Evolutionary conservation across 371 early-diverging fungal genomes (phyloP), one percentile per base, ranked within the genome.

Genomic region (Haplosporangium sp.): DNA sequence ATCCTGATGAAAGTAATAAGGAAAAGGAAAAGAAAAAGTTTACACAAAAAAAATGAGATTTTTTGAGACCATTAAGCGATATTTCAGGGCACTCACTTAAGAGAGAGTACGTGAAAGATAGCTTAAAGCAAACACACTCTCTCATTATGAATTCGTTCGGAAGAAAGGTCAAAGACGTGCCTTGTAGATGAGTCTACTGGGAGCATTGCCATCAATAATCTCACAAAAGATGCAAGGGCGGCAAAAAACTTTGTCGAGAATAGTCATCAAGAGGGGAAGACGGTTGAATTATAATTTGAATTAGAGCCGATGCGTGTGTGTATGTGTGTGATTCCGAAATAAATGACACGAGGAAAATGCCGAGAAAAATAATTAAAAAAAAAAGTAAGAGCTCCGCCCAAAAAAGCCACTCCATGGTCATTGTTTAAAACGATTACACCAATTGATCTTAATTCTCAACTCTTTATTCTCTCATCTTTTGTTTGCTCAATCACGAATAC

Each of bases 191-290:
- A 79, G 65, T 20, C 48, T 71, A 19, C 50, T 48, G 0, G 71
- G 71, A 47, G 56, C 13, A 58, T 44, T 60, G 39, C 81, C 81
- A 7, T 71, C 59, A 38, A 68, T 61, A 60, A 79, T 79, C 44
- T 59, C 72, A 37, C 81, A 79, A 68, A 79, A 79, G 71, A 79
- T 61, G 62, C 81, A 79, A 1, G 75, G 81, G 1, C 81, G 79
- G 57, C 79, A 78, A 34, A 73, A 64, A 27, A 74, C 61, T 34
- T 39, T 78, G 65, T 73, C 69, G 17, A 78, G 57, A n/a, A 78
- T 52, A 11, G 79, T 66, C 71, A 78, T 69, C 27, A 27, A 27
- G 27, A 27, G 27, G 27, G 27, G 1, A 27, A 1, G 27, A 27
- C 27, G 27, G 27, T 27, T 27, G 27, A 27, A 27, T 27, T 27